These are phyloP conservation scores for Perkinsus olseni DNA, from an alignment of 169 alveolate species.

Conservation along the genomic window DNA sequence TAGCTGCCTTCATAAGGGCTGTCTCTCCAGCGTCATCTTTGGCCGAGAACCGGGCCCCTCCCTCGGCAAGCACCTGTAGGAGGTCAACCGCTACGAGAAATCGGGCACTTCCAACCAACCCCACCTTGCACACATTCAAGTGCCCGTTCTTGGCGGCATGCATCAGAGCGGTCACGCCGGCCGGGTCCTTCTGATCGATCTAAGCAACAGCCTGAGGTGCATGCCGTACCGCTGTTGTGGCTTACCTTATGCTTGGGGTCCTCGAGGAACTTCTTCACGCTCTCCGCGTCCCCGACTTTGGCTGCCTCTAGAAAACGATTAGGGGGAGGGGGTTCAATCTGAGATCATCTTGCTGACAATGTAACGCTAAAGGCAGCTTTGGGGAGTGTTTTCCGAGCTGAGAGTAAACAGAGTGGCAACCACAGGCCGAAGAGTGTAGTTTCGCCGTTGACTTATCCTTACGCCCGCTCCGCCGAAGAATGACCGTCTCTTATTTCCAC, in stretches of 20 bases:
- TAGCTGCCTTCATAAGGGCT: slow-evolving; percentile 4
- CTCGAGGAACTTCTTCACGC: slow-evolving; percentile 4
- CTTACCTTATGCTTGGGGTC: not conserved
- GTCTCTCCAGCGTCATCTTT: slow-evolving; percentile 8
- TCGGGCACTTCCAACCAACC: not conserved
- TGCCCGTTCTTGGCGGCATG: not conserved
- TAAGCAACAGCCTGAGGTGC: not conserved
- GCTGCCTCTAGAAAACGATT: not conserved
- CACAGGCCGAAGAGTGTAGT: too few species aligned
- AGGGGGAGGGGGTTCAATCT: not conserved
- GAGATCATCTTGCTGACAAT: not conserved
- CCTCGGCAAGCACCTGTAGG: not conserved
- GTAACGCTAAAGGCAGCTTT: not conserved
- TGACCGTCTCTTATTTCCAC: not conserved
- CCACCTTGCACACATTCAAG: not conserved
- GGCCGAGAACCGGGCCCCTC: not conserved
- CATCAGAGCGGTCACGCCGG: slow-evolving; percentile 7
- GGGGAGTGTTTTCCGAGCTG: not conserved
- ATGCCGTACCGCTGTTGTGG: not conserved
- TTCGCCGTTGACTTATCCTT: not conserved
- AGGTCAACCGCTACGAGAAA: not conserved
- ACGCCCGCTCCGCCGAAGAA: not conserved
- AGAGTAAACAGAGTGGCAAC: too few species aligned
- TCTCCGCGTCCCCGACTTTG: not conserved
- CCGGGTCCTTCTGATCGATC: slow-evolving; percentile 5